Evolutionary conservation across 805 yeast genomes (phyloP), one percentile per base, ranked within the genome.

Genomic region (Ogataea ganodermae): DNA sequence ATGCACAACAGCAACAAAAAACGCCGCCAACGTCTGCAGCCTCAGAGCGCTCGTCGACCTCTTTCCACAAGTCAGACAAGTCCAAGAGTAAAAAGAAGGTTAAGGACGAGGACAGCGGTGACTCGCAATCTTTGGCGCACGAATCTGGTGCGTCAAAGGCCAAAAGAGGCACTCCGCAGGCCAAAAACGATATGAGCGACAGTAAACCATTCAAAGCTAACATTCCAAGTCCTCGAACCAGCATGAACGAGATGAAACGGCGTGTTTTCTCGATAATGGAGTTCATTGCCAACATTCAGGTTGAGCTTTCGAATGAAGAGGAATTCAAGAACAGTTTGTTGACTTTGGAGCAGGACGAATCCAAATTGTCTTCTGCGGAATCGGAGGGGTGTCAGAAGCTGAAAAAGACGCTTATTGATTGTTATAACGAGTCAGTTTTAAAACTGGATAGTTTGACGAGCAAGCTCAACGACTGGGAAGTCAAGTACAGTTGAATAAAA

Each of bases 221-320:
- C 46, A 72, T 82, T 36, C 97, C 96, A 6, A 84, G 84, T 49
- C 82, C 83, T 17, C 78, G 89, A 45, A 79, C 87, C 3, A 79
- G 90, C 3, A 66, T 91, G 50, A 78, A 79, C 56, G 99, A 92
- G 65, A 85, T 92, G 88, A 79, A 90, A 47, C 82, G 89, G 60
- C 77, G 99, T 49, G 86, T 90, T 1, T 85, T 89, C 2, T 95
- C 97, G 1, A 92, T 92, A 17, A 70, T 92, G 57, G 98, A 94
- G 67, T 94, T 91, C 75, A 78, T 92, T 21, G 89, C 91, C 10
- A 75, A 96, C 44, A 86, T 95, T 1, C 96, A 90, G 65, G 67
- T 84, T 51, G 98, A 92, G 60, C 69, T 92, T 51, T 83, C 84
- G 39, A 79, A 79, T 44, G 96, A 90, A 57, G 84, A 83, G 55